phyloP scores from a whole-genome alignment of 2,329 filamentous ascomycete species.

The Microsporum audouinii region DNA sequence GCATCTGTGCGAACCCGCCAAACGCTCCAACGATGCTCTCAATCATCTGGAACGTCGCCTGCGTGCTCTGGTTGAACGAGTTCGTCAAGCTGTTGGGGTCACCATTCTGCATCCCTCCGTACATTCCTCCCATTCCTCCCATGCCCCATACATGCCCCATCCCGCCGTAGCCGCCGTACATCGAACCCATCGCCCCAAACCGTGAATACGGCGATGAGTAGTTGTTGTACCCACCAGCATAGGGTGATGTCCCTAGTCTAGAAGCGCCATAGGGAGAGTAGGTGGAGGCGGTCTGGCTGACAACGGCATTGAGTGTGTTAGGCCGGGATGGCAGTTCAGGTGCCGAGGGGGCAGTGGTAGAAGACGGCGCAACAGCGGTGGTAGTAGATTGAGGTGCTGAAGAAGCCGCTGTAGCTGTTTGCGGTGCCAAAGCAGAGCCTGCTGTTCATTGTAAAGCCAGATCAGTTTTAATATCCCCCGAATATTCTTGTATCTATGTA shows the following conservation, averaged over 20 bases:
- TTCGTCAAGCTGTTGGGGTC: slow-evolving; percentile 88
- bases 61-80: slow-evolving; percentile 86
- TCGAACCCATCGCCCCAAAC: slow-evolving; percentile 38
- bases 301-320: slow-evolving; percentile 61
- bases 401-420: slow-evolving; percentile 19
- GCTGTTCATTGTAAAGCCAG: not conserved
- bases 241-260: slow-evolving; percentile 44
- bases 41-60: slow-evolving; percentile 95
- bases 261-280: slow-evolving; percentile 57
- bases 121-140: slow-evolving; percentile 33
- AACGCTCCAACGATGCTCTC: slow-evolving; percentile 95
- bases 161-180: slow-evolving; percentile 29
- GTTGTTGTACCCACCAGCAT: slow-evolving; percentile 41
- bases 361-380: slow-evolving; percentile 31
- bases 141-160: slow-evolving; percentile 40
- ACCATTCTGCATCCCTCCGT: slow-evolving; percentile 34
- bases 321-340: slow-evolving; percentile 74
- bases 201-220: slow-evolving; percentile 47
- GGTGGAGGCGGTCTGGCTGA: slow-evolving; percentile 77
- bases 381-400: not conserved
- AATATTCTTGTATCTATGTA: not conserved
- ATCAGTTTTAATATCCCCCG: not conserved
- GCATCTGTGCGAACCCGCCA: slow-evolving; percentile 96
- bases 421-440: slow-evolving; percentile 3
- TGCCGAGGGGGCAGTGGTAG: slow-evolving; percentile 35